Conservation (phyloP, 805 yeast genomes). For the Naumovozyma castellii region DNA sequence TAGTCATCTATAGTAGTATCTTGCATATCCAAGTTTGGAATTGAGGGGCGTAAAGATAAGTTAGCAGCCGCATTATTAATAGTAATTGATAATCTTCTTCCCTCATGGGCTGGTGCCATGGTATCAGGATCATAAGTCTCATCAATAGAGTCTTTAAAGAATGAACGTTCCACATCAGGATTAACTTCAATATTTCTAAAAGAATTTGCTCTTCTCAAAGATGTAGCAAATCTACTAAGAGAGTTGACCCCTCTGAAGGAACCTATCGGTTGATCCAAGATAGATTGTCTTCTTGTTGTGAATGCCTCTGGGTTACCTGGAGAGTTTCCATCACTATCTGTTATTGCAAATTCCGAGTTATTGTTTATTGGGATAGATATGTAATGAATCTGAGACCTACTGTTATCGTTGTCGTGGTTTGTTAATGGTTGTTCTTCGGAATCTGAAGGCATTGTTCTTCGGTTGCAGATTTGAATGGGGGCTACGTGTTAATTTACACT, state of each 20-base stretch:
- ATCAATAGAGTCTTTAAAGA: conserved; percentile 49
- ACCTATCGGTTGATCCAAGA: conserved; percentile 41
- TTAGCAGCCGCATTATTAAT: conserved; percentile 22
- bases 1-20: conserved; percentile 34
- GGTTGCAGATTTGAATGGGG: too few relatives aligned
- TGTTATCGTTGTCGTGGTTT: not conserved
- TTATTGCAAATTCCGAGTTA: conserved; percentile 6
- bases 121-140: conserved; percentile 61
- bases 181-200: conserved; percentile 46
- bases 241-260: conserved; percentile 61
- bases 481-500: too few relatives aligned
- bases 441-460: conserved; percentile 2
- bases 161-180: conserved; percentile 43
- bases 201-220: conserved; percentile 71
- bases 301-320: conserved; percentile 1
- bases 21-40: conserved; percentile 14
- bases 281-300: conserved; percentile 29
- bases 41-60: conserved; percentile 18
- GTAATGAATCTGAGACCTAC: conserved; percentile 20
- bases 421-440: conserved; percentile 5
- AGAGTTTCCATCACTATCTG: not conserved
- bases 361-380: conserved; percentile 27
- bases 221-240: conserved; percentile 67
- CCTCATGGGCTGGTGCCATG: conserved; percentile 54
- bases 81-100: conserved; percentile 55